These are phyloP conservation scores for Hyaloscypha hepaticicola DNA, from an alignment of 495 filamentous ascomycete species.

Conservation along the genomic window DNA sequence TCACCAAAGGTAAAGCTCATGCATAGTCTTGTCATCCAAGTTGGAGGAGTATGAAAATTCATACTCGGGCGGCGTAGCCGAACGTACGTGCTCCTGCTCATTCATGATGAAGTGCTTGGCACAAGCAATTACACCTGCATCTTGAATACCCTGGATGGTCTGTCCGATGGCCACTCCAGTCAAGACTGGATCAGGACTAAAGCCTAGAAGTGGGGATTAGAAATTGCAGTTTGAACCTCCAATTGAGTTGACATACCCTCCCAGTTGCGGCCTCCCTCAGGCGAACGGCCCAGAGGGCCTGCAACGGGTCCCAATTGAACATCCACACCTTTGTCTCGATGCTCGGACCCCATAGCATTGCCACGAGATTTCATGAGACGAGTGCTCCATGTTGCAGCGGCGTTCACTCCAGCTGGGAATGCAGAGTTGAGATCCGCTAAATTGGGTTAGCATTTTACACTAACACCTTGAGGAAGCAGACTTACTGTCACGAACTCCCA, in stretches of 20 bases:
- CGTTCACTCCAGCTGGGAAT: conserved; percentile 79
- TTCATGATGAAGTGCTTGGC: conserved; percentile 82
- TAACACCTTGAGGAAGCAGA: not conserved
- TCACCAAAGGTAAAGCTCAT: conserved; percentile 89
- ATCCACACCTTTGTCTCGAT: conserved; percentile 79
- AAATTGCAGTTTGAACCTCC: too few relatives aligned
- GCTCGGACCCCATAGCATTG: conserved; percentile 76
- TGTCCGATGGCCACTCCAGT: conserved; percentile 72
- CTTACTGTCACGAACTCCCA: conserved; percentile 74
- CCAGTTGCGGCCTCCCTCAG: conserved; percentile 89
- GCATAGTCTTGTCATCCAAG: conserved; percentile 90
- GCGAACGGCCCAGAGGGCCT: conserved; percentile 73
- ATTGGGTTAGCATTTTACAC: not conserved
- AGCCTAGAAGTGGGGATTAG: conserved; percentile 37
- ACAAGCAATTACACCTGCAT: conserved; percentile 76
- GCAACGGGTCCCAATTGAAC: conserved; percentile 87
- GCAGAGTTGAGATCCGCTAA: conserved; percentile 73
- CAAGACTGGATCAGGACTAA: conserved; percentile 72
- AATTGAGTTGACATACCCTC: conserved; percentile 45
- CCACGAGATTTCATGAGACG: conserved; percentile 70
- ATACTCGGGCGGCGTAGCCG: conserved; percentile 58
- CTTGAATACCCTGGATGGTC: conserved; percentile 78
- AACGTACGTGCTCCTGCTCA: conserved; percentile 82
- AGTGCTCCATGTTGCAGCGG: conserved; percentile 67
- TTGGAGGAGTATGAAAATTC: conserved; percentile 70